These are phyloP conservation scores for Arabis hirsuta DNA, from an alignment of 345 rosid species.

Conservation along the genomic window DNA sequence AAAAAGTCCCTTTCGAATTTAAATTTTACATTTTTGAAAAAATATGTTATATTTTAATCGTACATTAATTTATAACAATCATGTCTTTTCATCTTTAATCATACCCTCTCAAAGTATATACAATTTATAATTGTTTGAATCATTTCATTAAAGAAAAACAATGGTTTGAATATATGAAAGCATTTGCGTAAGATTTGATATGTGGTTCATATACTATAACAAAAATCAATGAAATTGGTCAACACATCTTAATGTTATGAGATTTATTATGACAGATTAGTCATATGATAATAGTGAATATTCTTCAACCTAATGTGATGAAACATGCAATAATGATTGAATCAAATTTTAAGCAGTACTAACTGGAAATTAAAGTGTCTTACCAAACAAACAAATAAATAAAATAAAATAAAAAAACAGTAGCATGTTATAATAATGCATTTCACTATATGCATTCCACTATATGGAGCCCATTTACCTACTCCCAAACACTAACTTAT, in stretches of 20 bases:
- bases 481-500: no score
- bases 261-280: conserved; percentile 2
- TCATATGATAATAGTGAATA: background rate
- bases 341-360: conserved; percentile 14
- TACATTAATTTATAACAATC: conserved; percentile 35
- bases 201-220: conserved; percentile 1
- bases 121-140: conserved; percentile 2
- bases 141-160: background rate
- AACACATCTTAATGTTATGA: conserved; percentile 10
- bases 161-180: conserved; percentile 9
- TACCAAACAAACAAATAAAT: background rate
- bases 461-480: no score
- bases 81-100: conserved; percentile 43
- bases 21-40: conserved; percentile 31
- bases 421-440: no score
- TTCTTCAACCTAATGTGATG: conserved; percentile 3
- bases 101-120: conserved; percentile 25
- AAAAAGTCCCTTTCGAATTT: conserved; percentile 37
- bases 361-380: conserved; percentile 12
- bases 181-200: conserved; percentile 5
- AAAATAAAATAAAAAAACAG: background rate
- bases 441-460: no score
- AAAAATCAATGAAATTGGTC: conserved; percentile 27
- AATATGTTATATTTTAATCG: conserved; percentile 18
- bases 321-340: conserved; percentile 35